Evolutionary conservation across 371 early-diverging fungal genomes (phyloP), one percentile per base, ranked within the genome.

Genomic region (Mucor racemosus): DNA sequence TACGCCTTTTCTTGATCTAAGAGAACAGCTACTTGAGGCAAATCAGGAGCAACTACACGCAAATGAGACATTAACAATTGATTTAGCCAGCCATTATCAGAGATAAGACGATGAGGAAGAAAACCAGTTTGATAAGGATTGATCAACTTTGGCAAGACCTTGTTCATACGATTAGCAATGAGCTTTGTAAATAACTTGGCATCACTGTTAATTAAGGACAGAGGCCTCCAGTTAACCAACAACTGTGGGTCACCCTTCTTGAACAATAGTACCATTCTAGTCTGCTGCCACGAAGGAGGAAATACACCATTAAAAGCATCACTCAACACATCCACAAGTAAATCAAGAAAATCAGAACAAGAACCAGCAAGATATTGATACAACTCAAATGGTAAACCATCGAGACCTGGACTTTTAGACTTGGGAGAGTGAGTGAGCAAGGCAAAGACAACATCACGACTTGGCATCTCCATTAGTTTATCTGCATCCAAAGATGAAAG

Each of bases 131-230:
- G 66, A 35, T 59, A 63, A 0, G 65, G 71, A 34, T 60, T 71
- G 1, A 66, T 71, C 19, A 61, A 34, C 2, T 13, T 4, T 2
- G 55, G 55, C 7, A 66, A 17, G 0, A 66, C n/a, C 13, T 11
- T 1, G 19, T 66, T 66, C 19, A 75, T 39, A 0, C 71, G 55
- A 31, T 57, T 66, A 0, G 72, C 55, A 15, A 74, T 50, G 8
- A 69, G n/a, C 11, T 70, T 66, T 0, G 69, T 72, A 56, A 72
- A 74, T 0, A 72, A 3, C 48, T 74, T 77, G 21, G 69, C 72
- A 48, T 77, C 77, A 6, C 62, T 46, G 58, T 77, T 74, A 13
- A 74, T 74, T 13, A 73, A 66, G 0, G 71, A 64, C 0, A 77
- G 62, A 13, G 75, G 78, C 1, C 75, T 36, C 66, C 71, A 74